Evolutionary conservation across 495 filamentous ascomycete genomes (phyloP), one percentile per base, ranked within the genome.

Genomic region (Neurospora sp.): DNA sequence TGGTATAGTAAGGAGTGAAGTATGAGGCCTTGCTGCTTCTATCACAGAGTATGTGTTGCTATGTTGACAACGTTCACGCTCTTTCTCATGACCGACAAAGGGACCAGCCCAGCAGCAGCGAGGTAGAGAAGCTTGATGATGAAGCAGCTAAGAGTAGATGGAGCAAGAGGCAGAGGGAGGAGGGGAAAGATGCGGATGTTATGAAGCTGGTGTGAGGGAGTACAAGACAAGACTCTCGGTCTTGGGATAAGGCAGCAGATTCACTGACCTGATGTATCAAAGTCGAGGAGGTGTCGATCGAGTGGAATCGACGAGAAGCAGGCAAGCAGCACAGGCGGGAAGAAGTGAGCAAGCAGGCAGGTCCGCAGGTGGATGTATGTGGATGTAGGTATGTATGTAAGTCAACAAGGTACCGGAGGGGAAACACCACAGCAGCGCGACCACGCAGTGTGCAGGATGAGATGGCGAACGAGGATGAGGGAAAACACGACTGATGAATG

Each of bases 241-340:
- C 27, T 12, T 9, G 31, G 79, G 73, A 74, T 76, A 71, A 74
- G 76, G 72, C 72, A 48, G 44, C 66, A 72, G 78, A 78, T 74
- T 77, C 77, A 83, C 83, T 82, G 77, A 85, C 83, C 82, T 84
- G 77, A 76, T 77, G 77, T 79, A 79, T 80, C 78, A 77, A 77
- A 76, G 75, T 76, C 73, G 77, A 77, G 70, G 72, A 79, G 42
- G 79, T 76, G 78, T 82, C 79, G 80, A 79, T 77, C 76, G 80
- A 79, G 77, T 76, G 54, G 73, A 70, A 31, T 69, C 69, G 38
- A 31, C 23, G 70, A 46, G 40, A 71, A 46, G 39, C 48, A 77
- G 48, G 70, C 73, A 73, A 74, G 70, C 39, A 39, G 70, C 41
- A 66, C 54, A 48, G 41, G 62, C 44, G 73, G 70, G 69, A 70